Base-by-base conservation (phyloP, 768 basidiomycete genomes). In the Megacollybia marginata region DNA sequence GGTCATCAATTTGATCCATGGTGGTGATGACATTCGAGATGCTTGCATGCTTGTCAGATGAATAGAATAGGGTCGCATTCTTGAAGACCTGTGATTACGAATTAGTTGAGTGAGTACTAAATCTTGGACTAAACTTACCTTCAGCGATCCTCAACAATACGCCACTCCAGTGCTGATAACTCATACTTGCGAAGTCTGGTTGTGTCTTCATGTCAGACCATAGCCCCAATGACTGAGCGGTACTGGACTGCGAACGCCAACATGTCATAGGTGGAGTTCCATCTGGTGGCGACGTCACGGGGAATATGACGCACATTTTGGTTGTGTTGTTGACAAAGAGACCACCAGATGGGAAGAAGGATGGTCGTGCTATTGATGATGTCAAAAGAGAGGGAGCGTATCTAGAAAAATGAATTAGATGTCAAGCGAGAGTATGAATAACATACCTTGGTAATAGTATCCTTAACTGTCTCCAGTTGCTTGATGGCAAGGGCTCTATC, bases 221-320 rank as follows among this genome's bases (percentile, higher is more conserved):
- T 44, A 10, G 10, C 20, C 44, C 59, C 55, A 16, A 65, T 42
- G 1, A 54, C 62, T 5, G 12, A 16, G 7, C 55, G 52, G 43
- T 66, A 63, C 15, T 54, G 12, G 8, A 62, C 9, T 0, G 62
- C 59, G 40, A 59, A 58, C 1, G 52, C 16, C 1, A 64, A 46
- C 61, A 66, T 63, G 33, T 62, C 52, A 44, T 44, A 62, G 1
- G 60, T 64, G 1, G 59, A 64, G 23, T 63, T 65, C 63, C 61
- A 65, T 1, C 58, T 46, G 1, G 62, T 65, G 0, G 42, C 12
- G 2, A 67, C 57, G 50, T 68, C 59, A 0, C 54, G 36, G 1
- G 59, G 63, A 38, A 66, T 52, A 4, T 46, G 18, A 0, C 47
- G 52, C 0, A 19, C 10, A 5, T 4, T 57, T 35, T 3, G 49